Percentiles rank a stretch among this genome's conserved stretches.
Conservation (phyloP, 768 basidiomycete genomes). For the Auriculariales sp. region DNA sequence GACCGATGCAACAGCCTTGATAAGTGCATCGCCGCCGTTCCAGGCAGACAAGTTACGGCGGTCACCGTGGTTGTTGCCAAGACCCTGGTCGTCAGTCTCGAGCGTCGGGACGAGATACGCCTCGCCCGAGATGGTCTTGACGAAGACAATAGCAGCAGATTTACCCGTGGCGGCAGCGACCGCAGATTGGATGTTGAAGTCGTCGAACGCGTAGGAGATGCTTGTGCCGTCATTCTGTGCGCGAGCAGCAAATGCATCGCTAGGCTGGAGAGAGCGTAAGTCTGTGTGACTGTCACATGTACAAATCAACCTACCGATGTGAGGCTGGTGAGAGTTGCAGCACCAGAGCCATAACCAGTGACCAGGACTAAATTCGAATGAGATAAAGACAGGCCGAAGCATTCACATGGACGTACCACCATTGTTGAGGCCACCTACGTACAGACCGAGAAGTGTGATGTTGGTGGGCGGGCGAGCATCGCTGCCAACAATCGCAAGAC, state of each 20-base stretch:
- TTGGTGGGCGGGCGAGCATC: conserved; percentile 8
- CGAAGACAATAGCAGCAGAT: conserved; percentile 19
- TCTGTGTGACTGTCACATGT: conserved; percentile 5
- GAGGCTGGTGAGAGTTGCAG: background rate
- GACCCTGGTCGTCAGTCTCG: conserved; percentile 11
- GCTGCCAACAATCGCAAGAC: conserved; percentile 13
- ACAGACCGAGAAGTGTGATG: background rate
- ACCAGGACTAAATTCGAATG: too few relatives aligned
- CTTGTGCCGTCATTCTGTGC: conserved; percentile 50
- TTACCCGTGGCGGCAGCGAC: conserved; percentile 29
- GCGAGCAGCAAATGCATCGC: conserved; percentile 64
- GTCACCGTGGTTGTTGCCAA: background rate
- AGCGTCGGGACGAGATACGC: conserved; percentile 15
- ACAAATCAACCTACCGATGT: conserved; percentile 5
- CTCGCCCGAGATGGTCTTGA: conserved; percentile 14
- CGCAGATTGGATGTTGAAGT: conserved; percentile 44
- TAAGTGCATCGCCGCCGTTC: conserved; percentile 19
- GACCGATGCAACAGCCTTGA: conserved; percentile 17
- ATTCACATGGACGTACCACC: too few relatives aligned
- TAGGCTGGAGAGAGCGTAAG: conserved; percentile 30
- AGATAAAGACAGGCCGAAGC: too few relatives aligned
- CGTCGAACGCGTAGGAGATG: conserved; percentile 55
- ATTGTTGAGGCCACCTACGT: background rate
- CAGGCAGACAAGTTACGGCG: conserved; percentile 21
- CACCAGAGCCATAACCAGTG: conserved; percentile 1